Evolutionary conservation across 2,329 filamentous ascomycete species (phyloP).

Genomic region (Fusarium verrucosum): DNA sequence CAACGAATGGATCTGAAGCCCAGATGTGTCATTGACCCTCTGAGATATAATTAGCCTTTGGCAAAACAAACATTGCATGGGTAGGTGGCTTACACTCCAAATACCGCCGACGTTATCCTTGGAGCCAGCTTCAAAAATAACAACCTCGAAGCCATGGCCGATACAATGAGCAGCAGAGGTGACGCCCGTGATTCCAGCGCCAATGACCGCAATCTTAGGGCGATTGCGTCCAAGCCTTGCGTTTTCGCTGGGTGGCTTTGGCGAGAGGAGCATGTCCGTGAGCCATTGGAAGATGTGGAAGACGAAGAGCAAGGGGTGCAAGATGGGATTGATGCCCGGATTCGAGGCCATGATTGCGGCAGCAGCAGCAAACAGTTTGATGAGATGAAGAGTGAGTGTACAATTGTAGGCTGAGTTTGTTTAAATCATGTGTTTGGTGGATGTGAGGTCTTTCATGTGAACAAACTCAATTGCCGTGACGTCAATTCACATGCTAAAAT

Average conservation of each 20-base stretch:
- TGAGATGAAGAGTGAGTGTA: not conserved
- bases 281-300: conserved; percentile 74
- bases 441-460: conserved; percentile 22
- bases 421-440: not conserved
- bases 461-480: conserved; percentile 39
- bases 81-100: conserved; percentile 70
- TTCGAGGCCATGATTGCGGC: conserved; percentile 46
- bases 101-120: conserved; percentile 78
- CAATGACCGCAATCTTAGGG: conserved; percentile 75
- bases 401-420: not conserved
- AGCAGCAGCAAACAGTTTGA: not conserved
- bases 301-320: conserved; percentile 67
- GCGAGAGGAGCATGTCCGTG: conserved; percentile 72
- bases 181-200: conserved; percentile 77
- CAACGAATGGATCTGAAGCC: conserved; percentile 82
- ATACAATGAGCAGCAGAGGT: conserved; percentile 84
- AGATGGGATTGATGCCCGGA: conserved; percentile 51
- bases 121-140: conserved; percentile 77
- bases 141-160: conserved; percentile 84
- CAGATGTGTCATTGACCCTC: conserved; percentile 83
- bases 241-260: conserved; percentile 70
- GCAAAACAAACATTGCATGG: fast-evolving
- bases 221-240: conserved; percentile 58
- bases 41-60: conserved; percentile 45
- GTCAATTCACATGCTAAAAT: conserved; percentile 40